A percentile compares a stretch with the other conserved stretches of the same genome.
These are phyloP conservation scores for Candida dajiaensis DNA, from an alignment of 805 yeast genomes.

Conservation along the genomic window DNA sequence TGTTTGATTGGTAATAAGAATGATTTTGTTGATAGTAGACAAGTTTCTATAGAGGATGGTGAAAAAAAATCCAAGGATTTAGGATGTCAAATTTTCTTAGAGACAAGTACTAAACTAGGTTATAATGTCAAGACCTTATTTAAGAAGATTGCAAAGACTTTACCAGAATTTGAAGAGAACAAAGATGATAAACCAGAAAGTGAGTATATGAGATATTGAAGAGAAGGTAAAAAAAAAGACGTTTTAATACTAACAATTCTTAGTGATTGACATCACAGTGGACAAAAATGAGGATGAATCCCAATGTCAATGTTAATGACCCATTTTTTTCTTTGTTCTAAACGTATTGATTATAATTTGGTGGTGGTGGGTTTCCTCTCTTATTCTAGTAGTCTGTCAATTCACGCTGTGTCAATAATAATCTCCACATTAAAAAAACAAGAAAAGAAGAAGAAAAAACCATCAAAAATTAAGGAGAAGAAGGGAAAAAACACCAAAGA, in stretches of 20 bases:
- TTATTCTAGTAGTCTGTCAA: background rate
- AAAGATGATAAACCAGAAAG: constrained; percentile 21
- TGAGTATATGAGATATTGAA: no score
- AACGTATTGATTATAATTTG: no score
- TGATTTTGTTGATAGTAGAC: constrained; percentile 75
- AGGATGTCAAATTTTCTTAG: constrained; percentile 78
- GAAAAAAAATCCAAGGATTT: constrained; percentile 65
- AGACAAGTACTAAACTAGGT: constrained; percentile 92
- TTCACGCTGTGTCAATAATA: background rate
- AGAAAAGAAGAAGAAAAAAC: no score
- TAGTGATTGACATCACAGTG: constrained; percentile 22
- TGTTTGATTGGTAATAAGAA: constrained; percentile 91
- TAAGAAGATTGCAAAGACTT: constrained; percentile 82
- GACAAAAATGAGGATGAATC: constrained; percentile 19
- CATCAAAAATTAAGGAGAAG: background rate
- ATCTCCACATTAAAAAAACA: background rate
- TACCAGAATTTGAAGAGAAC: constrained; percentile 69
- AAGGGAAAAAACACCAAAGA: background rate
- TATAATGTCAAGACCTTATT: constrained; percentile 87
- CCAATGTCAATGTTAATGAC: constrained; percentile 23
- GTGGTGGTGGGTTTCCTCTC: background rate
- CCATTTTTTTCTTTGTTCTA: no score
- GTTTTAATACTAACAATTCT: constrained; percentile 10
- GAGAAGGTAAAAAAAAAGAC: no score
- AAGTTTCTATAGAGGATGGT: constrained; percentile 80